phyloP scores from a whole-genome alignment of 177 flowering plant species.

The Vitis hybrid region DNA sequence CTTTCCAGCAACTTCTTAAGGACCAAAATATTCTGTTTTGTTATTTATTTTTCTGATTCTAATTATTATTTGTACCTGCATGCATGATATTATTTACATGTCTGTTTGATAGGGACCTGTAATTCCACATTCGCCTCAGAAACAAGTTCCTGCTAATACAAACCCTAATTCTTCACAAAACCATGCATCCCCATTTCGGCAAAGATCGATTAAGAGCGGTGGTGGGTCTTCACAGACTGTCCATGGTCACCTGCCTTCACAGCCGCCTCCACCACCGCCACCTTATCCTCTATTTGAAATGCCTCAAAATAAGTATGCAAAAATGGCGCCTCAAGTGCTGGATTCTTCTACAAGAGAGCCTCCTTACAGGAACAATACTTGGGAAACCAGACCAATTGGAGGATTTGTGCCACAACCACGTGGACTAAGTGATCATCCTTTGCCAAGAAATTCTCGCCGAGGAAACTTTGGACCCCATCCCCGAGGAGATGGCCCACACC shows the following conservation, averaged over 20 bases:
- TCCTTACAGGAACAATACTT: slow-evolving; percentile 28
- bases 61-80: not conserved
- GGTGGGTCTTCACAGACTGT: slow-evolving; percentile 34
- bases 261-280: slow-evolving; percentile 28
- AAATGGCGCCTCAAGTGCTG: slow-evolving; percentile 16
- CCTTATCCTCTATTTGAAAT: slow-evolving; percentile 20
- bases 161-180: slow-evolving; percentile 33
- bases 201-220: slow-evolving; percentile 43
- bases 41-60: not conserved
- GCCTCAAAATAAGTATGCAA: slow-evolving; percentile 19
- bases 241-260: slow-evolving; percentile 23
- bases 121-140: slow-evolving; percentile 25
- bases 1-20: too few relatives aligned
- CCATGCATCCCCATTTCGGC: slow-evolving; percentile 36
- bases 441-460: slow-evolving; percentile 31
- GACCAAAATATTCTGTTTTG: too few relatives aligned
- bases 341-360: slow-evolving; percentile 41
- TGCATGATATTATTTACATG: not conserved
- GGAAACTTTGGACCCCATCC: slow-evolving; percentile 42
- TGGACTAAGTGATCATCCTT: slow-evolving; percentile 33
- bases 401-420: slow-evolving; percentile 41
- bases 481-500: slow-evolving; percentile 54
- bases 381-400: slow-evolving; percentile 48
- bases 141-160: slow-evolving; percentile 20
- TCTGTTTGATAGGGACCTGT: slow-evolving; percentile 30